phyloP scores from a whole-genome alignment of 1,139 yeast genomes.

The Tardiomyces blankii region DNA sequence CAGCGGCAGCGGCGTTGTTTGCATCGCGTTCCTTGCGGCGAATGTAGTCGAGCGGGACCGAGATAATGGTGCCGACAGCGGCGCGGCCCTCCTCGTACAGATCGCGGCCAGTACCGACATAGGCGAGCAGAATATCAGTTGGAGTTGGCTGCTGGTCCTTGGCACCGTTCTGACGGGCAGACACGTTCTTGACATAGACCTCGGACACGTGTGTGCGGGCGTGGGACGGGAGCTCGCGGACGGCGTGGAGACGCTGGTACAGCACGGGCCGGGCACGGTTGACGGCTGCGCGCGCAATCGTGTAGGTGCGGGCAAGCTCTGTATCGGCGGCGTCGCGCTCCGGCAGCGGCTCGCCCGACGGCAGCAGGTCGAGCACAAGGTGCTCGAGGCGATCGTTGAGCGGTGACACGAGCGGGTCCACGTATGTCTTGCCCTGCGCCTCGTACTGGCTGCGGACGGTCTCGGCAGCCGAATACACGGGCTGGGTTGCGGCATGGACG shows the following conservation, averaged over 20 bases:
- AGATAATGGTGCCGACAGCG: not conserved
- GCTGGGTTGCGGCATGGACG: conserved; percentile 16
- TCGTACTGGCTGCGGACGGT: conserved; percentile 32
- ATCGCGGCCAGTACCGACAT: conserved; percentile 8
- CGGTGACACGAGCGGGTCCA: conserved; percentile 54
- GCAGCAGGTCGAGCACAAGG: conserved; percentile 34
- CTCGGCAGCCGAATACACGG: conserved; percentile 21
- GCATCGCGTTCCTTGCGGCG: conserved; percentile 3
- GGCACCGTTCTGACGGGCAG: conserved; percentile 11
- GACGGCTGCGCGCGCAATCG: conserved; percentile 22
- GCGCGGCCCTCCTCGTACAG: conserved; percentile 8
- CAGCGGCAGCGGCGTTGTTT: too few species aligned
- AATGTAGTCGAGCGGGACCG: conserved; percentile 2
- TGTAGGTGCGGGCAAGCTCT: conserved; percentile 19
- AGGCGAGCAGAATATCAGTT: conserved; percentile 7
- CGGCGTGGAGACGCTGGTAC: not conserved
- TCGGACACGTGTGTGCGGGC: conserved; percentile 17
- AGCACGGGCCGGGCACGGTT: conserved; percentile 17
- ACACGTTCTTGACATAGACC: conserved; percentile 20
- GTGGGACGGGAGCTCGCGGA: conserved; percentile 16
- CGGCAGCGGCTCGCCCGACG: conserved; percentile 33
- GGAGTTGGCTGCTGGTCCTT: conserved; percentile 4
- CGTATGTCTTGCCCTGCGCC: conserved; percentile 38
- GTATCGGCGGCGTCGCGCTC: conserved; percentile 21
- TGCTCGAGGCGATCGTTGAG: conserved; percentile 43